These are phyloP conservation scores for Lipomyces sp. DNA, from an alignment of 805 yeast species.

Conservation along the genomic window DNA sequence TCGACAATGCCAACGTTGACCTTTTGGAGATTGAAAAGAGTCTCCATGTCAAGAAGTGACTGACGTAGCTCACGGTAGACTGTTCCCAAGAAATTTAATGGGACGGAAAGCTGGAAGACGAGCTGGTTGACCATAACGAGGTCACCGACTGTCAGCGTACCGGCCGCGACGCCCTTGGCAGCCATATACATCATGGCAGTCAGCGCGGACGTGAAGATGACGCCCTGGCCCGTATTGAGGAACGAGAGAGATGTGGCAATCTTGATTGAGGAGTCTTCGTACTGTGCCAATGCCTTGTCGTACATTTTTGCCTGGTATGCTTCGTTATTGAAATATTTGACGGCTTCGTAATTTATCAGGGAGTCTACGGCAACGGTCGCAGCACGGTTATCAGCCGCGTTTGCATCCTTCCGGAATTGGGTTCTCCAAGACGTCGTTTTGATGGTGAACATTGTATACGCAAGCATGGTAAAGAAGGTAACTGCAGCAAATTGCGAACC, in stretches of 20 bases:
- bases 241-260: constrained; percentile 79
- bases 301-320: constrained; percentile 76
- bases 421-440: constrained; percentile 97
- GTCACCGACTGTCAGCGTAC: constrained; percentile 88
- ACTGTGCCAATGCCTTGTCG: constrained; percentile 70
- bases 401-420: constrained; percentile 83
- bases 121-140: constrained; percentile 91
- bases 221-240: constrained; percentile 76
- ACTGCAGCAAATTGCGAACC: constrained; percentile 89
- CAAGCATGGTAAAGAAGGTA: constrained; percentile 84
- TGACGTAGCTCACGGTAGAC: constrained; percentile 95
- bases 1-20: constrained; percentile 71
- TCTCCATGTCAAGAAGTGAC: constrained; percentile 93
- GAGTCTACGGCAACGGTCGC: constrained; percentile 94
- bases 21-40: constrained; percentile 81
- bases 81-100: constrained; percentile 90
- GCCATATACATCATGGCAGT: constrained; percentile 96
- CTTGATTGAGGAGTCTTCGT: constrained; percentile 70
- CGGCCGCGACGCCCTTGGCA: constrained; percentile 87
- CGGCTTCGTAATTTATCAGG: constrained; percentile 90
- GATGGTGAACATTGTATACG: constrained; percentile 85
- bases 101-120: constrained; percentile 94
- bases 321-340: constrained; percentile 93
- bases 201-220: constrained; percentile 82
- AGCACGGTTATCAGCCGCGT: constrained; percentile 93